These are phyloP conservation scores for Hibiscus trionum DNA, from an alignment of 345 rosid species.

Conservation along the genomic window DNA sequence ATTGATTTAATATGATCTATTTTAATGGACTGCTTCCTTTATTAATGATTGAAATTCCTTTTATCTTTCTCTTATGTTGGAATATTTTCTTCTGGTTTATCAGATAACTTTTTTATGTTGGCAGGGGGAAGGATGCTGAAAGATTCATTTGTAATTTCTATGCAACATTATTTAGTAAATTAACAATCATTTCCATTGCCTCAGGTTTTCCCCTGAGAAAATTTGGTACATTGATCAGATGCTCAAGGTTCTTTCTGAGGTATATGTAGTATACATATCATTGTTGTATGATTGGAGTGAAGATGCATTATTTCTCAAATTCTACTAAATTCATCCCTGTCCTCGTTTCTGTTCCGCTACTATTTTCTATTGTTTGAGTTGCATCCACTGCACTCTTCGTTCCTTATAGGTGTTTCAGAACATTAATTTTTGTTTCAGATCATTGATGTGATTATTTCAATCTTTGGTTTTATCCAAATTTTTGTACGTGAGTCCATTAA, in stretches of 20 bases:
- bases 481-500: not conserved
- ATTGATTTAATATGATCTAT: not conserved
- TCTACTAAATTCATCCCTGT: not conserved
- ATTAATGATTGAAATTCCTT: not conserved
- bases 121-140: not conserved
- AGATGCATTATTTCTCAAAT: not conserved
- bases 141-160: not conserved
- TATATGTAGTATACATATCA: constrained; percentile 20
- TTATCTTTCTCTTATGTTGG: constrained; percentile 6
- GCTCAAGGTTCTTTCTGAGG: constrained; percentile 98
- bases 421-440: not conserved
- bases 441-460: not conserved
- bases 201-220: constrained; percentile 92
- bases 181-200: constrained; percentile 25
- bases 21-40: not conserved
- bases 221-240: constrained; percentile 97
- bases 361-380: not conserved
- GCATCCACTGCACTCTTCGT: not conserved
- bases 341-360: not conserved
- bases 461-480: not conserved
- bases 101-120: not conserved
- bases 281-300: not conserved
- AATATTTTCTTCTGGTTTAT: constrained; percentile 4
- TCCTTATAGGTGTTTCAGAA: not conserved
- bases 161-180: constrained; percentile 8